These are phyloP conservation scores for Lentinus polychrous DNA, from an alignment of 1,284 basidiomycete genomes.

Conservation along the genomic window DNA sequence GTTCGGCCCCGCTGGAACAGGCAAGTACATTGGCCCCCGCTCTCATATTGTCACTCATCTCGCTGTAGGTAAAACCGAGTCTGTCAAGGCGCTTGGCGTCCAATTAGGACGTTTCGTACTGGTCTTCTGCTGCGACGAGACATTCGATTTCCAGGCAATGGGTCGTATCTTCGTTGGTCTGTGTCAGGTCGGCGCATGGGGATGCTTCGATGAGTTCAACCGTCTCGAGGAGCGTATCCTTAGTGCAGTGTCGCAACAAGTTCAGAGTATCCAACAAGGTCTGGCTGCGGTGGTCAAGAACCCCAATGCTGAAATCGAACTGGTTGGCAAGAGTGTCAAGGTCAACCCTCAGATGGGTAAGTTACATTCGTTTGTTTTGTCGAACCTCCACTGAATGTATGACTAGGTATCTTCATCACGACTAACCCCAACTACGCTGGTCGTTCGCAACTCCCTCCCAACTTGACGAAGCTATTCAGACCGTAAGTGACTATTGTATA, in stretches of 20 bases:
- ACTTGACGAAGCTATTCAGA: slow-evolving; percentile 92
- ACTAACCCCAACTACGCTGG: slow-evolving; percentile 99
- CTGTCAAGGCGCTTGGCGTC: slow-evolving; percentile 97
- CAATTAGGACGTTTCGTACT: slow-evolving; percentile 97
- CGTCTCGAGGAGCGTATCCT: slow-evolving; percentile 97
- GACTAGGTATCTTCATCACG: slow-evolving; percentile 86
- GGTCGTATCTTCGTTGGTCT: slow-evolving; percentile 98
- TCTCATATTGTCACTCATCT: slow-evolving; percentile 2
- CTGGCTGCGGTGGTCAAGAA: slow-evolving; percentile 76
- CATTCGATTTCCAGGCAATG: slow-evolving; percentile 99
- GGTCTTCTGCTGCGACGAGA: slow-evolving; percentile 99
- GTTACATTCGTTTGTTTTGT: slow-evolving; percentile 13
- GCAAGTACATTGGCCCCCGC: slow-evolving; percentile 31
- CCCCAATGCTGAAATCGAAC: slow-evolving; percentile 85
- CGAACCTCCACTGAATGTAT: slow-evolving; percentile 5
- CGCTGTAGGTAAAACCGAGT: slow-evolving; percentile 88
- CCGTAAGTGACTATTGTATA: slow-evolving; percentile 51
- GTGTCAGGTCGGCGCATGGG: slow-evolving; percentile 99
- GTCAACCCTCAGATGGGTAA: slow-evolving; percentile 90
- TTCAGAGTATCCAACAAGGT: slow-evolving; percentile 97
- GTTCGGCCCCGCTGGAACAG: slow-evolving; percentile 97
- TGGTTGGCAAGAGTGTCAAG: slow-evolving; percentile 92
- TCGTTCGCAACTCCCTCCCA: slow-evolving; percentile 94
- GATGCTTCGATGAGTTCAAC: slow-evolving; percentile 98
- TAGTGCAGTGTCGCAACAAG: slow-evolving; percentile 97